These are phyloP conservation scores for Phytophthora sp. DNA, from an alignment of 352 stramenopile genomes.

Conservation along the genomic window DNA sequence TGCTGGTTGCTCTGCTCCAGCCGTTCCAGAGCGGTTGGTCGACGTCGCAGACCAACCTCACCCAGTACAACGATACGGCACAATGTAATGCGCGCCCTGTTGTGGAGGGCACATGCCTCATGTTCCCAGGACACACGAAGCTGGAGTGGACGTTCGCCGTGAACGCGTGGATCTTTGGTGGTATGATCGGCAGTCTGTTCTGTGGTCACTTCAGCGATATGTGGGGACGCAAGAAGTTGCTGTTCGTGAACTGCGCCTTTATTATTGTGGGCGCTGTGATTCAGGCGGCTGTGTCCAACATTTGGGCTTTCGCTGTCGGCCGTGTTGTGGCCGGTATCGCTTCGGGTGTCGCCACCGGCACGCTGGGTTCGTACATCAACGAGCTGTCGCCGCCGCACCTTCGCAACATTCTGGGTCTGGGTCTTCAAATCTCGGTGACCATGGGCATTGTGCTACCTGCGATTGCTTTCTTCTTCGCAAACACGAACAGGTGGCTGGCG, in stretches of 20 bases:
- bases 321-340: constrained; percentile 27
- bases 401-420: constrained; percentile 24
- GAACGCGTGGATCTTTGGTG: constrained; percentile 26
- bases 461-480: constrained; percentile 63
- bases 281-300: constrained; percentile 27
- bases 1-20: constrained; percentile 49
- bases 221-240: constrained; percentile 26
- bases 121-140: constrained; percentile 24
- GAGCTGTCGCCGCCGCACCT: constrained; percentile 38
- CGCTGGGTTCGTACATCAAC: constrained; percentile 50
- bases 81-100: constrained; percentile 23
- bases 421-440: constrained; percentile 53
- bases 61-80: constrained; percentile 29
- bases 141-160: constrained; percentile 26
- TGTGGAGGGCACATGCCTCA: constrained; percentile 21
- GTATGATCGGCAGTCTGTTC: constrained; percentile 25
- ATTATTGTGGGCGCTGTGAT: constrained; percentile 44
- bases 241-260: constrained; percentile 34
- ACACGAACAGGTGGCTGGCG: constrained; percentile 55
- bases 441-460: constrained; percentile 53
- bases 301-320: constrained; percentile 38
- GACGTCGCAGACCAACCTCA: constrained; percentile 57
- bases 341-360: constrained; percentile 31
- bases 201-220: constrained; percentile 22
- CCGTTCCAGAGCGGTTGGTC: constrained; percentile 62